phyloP scores from a whole-genome alignment of 305 asterid genomes.

The Rubia peregrina region DNA sequence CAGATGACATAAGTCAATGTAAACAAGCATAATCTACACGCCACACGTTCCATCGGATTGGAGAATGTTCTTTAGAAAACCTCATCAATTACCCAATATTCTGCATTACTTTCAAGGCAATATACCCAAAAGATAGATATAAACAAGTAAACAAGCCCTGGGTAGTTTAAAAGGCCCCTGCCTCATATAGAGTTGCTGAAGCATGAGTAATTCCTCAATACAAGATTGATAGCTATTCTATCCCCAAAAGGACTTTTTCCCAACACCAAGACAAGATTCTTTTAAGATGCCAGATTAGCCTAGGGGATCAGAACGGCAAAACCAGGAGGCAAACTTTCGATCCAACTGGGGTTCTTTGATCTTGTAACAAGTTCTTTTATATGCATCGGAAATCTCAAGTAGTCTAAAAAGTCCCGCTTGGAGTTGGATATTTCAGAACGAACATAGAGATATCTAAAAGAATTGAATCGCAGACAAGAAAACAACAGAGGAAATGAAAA shows the following conservation, averaged over 20 bases:
- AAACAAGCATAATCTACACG: neutral
- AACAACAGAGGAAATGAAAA: neutral
- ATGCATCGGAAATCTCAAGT: neutral
- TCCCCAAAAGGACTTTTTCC: neutral
- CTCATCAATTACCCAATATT: neutral
- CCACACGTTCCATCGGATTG: neutral
- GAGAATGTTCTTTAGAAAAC: neutral
- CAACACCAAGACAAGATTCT: neutral
- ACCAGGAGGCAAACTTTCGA: neutral
- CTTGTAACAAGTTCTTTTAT: neutral
- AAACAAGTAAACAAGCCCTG: neutral
- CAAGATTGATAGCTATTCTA: neutral
- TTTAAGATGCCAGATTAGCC: neutral
- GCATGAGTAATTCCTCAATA: neutral
- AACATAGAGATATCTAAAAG: neutral
- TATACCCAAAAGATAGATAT: neutral
- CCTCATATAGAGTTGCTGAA: neutral
- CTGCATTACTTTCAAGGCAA: neutral
- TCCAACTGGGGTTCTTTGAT: neutral
- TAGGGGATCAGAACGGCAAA: neutral
- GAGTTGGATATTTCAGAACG: neutral
- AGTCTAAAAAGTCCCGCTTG: neutral
- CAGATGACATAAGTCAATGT: neutral
- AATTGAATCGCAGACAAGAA: neutral
- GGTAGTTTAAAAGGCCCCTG: neutral